These are phyloP conservation scores for Triglochin maritima DNA, from an alignment of 106 monocot species.

Conservation along the genomic window DNA sequence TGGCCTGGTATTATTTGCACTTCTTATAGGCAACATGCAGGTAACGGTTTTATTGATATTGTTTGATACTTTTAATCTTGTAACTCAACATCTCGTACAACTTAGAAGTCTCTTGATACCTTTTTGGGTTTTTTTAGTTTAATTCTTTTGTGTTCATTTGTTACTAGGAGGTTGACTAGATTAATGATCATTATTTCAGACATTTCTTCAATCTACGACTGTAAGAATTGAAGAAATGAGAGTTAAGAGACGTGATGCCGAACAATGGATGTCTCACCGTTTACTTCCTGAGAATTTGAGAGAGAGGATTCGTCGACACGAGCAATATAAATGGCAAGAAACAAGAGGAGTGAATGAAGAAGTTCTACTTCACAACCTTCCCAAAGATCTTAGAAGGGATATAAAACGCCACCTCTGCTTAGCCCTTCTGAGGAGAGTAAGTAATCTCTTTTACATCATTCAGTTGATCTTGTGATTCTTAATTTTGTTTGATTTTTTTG, in stretches of 20 bases:
- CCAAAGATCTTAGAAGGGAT: constrained; percentile 85
- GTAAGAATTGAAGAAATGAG: constrained; percentile 97
- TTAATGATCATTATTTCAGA: constrained; percentile 34
- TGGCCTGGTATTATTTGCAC: constrained; percentile 82
- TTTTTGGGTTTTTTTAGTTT: not conserved
- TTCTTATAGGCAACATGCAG: constrained; percentile 97
- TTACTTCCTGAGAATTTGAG: constrained; percentile 70
- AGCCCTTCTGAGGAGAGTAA: constrained; percentile 66
- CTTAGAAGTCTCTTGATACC: not conserved
- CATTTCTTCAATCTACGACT: constrained; percentile 83
- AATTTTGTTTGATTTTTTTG: not conserved
- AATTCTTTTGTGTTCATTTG: not conserved
- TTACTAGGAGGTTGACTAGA: not conserved
- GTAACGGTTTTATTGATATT: constrained; percentile 12
- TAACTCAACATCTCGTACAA: not conserved
- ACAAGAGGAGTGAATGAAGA: constrained; percentile 96
- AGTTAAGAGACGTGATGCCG: constrained; percentile 77
- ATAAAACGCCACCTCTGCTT: constrained; percentile 97
- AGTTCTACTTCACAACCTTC: constrained; percentile 59
- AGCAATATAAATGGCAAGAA: constrained; percentile 93
- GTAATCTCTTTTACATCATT: not conserved
- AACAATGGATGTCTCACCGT: constrained; percentile 96
- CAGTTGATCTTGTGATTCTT: not conserved
- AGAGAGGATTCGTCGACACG: constrained; percentile 74
- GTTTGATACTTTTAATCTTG: not conserved